Evolutionary conservation across 192 early-diverging fungal genomes (phyloP).

Genomic region (Coemansia brasiliensis): DNA sequence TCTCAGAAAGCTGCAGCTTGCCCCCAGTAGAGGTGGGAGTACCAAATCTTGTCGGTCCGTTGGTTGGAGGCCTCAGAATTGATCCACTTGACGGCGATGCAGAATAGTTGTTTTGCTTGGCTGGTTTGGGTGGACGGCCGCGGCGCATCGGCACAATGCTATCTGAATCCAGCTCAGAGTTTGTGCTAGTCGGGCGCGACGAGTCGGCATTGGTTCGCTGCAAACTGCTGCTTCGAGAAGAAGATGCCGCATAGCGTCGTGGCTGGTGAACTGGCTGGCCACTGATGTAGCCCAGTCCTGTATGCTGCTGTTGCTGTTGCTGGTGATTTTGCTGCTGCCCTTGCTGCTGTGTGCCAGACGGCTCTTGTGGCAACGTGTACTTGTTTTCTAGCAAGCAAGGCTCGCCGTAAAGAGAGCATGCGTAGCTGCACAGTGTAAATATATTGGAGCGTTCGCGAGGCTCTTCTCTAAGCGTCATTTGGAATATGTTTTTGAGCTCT

Average conservation of each 20-base stretch:
- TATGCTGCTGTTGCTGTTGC: not conserved
- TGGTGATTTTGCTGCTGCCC: not conserved
- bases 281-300: constrained; percentile 16
- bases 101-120: constrained; percentile 1
- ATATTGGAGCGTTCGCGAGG: constrained; percentile 75
- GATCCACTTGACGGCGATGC: constrained; percentile 2
- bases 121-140: constrained; percentile 69
- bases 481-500: constrained; percentile 59
- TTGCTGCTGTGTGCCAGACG: constrained; percentile 6
- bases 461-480: constrained; percentile 77
- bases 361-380: constrained; percentile 33
- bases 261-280: constrained; percentile 21
- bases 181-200: constrained; percentile 28
- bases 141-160: constrained; percentile 84
- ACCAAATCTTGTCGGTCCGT: constrained; percentile 2
- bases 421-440: constrained; percentile 69
- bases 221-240: constrained; percentile 29
- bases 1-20: constrained; percentile 6
- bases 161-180: constrained; percentile 48
- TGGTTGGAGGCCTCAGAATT: not conserved
- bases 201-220: constrained; percentile 22
- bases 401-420: constrained; percentile 61
- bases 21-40: constrained; percentile 10
- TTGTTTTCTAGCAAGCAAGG: constrained; percentile 42
- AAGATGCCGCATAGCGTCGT: constrained; percentile 32